Evolutionary conservation across 257 asterid species (phyloP), one percentile per base, ranked within the genome.

Genomic region (Forsythia suspensa): DNA sequence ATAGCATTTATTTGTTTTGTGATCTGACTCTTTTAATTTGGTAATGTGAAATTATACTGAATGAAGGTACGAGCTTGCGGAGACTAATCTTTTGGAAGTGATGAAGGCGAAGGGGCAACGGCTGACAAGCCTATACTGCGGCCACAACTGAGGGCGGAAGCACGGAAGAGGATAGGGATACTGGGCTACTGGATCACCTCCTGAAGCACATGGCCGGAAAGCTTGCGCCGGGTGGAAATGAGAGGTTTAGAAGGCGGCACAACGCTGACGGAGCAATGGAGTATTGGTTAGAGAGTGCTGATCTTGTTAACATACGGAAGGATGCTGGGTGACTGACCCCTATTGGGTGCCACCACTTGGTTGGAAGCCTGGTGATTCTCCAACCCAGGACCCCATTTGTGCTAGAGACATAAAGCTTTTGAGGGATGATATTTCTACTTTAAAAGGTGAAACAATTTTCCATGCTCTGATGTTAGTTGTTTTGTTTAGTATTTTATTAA

Each of bases 261-360:
- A 51, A 51, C 16, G 18, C 97, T 4, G 98, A 93, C 39, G 99
- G 99, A 38, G 97, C 97, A 44, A 95, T 95, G 98, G 97, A 95
- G 89, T 95, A 95, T 82, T 95, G 99, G 99, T 74, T 95, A 86
- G 99, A 95, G 83, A 85, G 83, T 88, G 96, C 99, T 81, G 90
- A 91, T 76, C 92, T 95, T 70, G 92, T 92, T 39, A 81, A 85
- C 75, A 79, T 92, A 38, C 88, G 84, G 69, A 69, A 6, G 10
- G 10, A 89, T 41, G 99, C 99, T 71, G 99, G 97, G 95, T 94
- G 1, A 68, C 79, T 73, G 97, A 96, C 79, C 97, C 99, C 75
- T 96, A 81, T 77, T 96, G 99, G 99, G 84, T 90, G 67, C 99
- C 99, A 66, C 99, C 99, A 9, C 94, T 90, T 78, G 99, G 99